Conservation (phyloP, 1,284 basidiomycete species). For the Ganoderma meredithae region DNA sequence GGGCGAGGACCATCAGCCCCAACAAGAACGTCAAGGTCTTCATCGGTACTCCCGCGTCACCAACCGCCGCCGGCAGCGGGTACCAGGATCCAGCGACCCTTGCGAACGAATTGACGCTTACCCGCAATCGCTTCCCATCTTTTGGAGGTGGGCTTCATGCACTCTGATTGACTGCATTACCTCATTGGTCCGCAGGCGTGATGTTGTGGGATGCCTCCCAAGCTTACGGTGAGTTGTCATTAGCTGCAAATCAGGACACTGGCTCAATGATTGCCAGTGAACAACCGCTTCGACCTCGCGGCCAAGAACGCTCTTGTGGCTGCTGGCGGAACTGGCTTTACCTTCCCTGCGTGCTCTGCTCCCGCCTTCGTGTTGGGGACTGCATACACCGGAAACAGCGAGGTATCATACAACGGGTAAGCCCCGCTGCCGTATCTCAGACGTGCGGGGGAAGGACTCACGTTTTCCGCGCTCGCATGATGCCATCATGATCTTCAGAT, state of each 20-base stretch:
- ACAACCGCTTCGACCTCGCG: slow-evolving; percentile 63
- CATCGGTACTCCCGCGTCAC: slow-evolving; percentile 66
- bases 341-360: slow-evolving; percentile 66
- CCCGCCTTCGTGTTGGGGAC: slow-evolving; percentile 58
- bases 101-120: slow-evolving; percentile 56
- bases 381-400: slow-evolving; percentile 58
- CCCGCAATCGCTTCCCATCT: slow-evolving; percentile 69
- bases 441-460: not conserved
- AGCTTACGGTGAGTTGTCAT: slow-evolving; percentile 57
- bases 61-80: slow-evolving; percentile 63
- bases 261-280: slow-evolving; percentile 47
- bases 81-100: slow-evolving; percentile 58
- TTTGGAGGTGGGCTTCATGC: slow-evolving; percentile 55
- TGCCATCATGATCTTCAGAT: slow-evolving; percentile 43
- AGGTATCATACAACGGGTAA: slow-evolving; percentile 64
- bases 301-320: slow-evolving; percentile 68
- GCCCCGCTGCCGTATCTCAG: slow-evolving; percentile 26
- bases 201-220: slow-evolving; percentile 80
- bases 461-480: slow-evolving; percentile 13
- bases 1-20: slow-evolving; percentile 59
- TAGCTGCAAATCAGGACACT: not conserved
- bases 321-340: slow-evolving; percentile 72
- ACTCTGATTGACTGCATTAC: not conserved
- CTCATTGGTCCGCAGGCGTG: slow-evolving; percentile 46
- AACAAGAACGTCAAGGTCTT: slow-evolving; percentile 69